Evolutionary conservation across 2,329 filamentous ascomycete species (phyloP).

Genomic region (Cladorrhinum sp.): DNA sequence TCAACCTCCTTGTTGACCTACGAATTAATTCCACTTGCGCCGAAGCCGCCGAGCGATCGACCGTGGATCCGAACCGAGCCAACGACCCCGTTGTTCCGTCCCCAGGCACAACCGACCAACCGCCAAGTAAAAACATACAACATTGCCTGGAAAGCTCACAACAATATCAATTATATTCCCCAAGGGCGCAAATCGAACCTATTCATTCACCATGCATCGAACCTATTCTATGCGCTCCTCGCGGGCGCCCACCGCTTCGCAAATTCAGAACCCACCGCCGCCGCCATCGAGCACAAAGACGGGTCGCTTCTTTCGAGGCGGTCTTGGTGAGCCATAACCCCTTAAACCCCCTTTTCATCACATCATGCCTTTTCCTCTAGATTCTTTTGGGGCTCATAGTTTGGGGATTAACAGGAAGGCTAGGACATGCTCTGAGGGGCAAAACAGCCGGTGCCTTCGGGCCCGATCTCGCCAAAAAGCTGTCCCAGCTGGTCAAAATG

Average conservation of each 20-base stretch:
- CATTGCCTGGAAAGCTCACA: not conserved
- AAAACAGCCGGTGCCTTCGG: constrained; percentile 74
- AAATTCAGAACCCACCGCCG: constrained; percentile 84
- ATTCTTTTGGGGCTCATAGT: constrained; percentile 10
- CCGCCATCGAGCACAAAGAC: constrained; percentile 89
- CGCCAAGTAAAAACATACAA: not conserved
- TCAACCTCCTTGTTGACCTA: not conserved
- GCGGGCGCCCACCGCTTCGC: constrained; percentile 89
- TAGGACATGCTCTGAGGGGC: constrained; percentile 66
- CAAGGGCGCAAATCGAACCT: not conserved
- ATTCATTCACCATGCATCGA: constrained; percentile 72
- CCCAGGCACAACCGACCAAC: not conserved
- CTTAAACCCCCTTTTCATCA: not conserved
- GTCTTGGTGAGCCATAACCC: constrained; percentile 64
- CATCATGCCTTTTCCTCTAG: not conserved
- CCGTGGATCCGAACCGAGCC: not conserved
- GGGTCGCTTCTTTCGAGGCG: constrained; percentile 79
- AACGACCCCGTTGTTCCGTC: not conserved
- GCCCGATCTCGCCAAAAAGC: constrained; percentile 93
- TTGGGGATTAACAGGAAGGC: constrained; percentile 25
- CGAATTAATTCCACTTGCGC: not conserved
- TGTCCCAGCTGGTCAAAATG: constrained; percentile 98
- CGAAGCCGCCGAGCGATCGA: not conserved
- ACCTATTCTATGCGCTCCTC: constrained; percentile 99
- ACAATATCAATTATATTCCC: not conserved